Evolutionary conservation across 1,284 basidiomycete species (phyloP).

Genomic region (Prillingera fragicola): DNA sequence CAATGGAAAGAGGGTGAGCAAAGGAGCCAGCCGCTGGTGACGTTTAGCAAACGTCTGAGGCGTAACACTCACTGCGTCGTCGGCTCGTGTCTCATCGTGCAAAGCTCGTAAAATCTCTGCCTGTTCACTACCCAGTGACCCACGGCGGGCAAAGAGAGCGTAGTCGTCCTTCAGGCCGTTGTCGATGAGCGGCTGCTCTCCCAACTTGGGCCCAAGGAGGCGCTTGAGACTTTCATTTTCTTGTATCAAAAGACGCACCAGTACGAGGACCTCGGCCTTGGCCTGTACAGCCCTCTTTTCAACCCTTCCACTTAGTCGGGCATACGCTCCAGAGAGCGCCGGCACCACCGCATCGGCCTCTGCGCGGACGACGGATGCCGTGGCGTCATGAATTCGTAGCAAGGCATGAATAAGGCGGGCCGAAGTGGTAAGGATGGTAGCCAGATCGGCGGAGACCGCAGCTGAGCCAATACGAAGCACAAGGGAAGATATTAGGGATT

Average conservation of each 20-base stretch:
- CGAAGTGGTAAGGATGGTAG: background rate
- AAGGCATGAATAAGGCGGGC: slow-evolving; percentile 14
- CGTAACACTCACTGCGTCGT: slow-evolving; percentile 11
- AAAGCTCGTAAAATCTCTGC: slow-evolving; percentile 7
- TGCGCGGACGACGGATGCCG: slow-evolving; percentile 2
- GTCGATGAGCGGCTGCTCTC: slow-evolving; percentile 12
- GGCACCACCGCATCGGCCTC: slow-evolving; percentile 16
- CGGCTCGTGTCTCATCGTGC: slow-evolving; percentile 25
- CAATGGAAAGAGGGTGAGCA: slow-evolving; percentile 37
- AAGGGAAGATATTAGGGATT: background rate
- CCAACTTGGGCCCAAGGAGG: slow-evolving; percentile 14
- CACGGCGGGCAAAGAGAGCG: slow-evolving; percentile 10
- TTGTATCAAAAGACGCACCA: no score
- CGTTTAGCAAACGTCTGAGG: no score
- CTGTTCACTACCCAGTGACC: slow-evolving; percentile 3
- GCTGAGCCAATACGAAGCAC: background rate
- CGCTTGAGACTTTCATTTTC: no score
- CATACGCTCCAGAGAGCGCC: slow-evolving; percentile 22
- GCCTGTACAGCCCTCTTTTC: slow-evolving; percentile 5
- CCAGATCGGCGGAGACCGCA: background rate
- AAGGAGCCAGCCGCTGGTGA: slow-evolving; percentile 25
- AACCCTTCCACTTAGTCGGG: background rate
- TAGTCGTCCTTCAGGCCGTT: slow-evolving; percentile 17
- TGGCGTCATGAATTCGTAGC: slow-evolving; percentile 1
- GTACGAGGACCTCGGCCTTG: slow-evolving; percentile 25